phyloP scores from a whole-genome alignment of 23 red algal genomes.

The Pyropia haitanensis region DNA sequence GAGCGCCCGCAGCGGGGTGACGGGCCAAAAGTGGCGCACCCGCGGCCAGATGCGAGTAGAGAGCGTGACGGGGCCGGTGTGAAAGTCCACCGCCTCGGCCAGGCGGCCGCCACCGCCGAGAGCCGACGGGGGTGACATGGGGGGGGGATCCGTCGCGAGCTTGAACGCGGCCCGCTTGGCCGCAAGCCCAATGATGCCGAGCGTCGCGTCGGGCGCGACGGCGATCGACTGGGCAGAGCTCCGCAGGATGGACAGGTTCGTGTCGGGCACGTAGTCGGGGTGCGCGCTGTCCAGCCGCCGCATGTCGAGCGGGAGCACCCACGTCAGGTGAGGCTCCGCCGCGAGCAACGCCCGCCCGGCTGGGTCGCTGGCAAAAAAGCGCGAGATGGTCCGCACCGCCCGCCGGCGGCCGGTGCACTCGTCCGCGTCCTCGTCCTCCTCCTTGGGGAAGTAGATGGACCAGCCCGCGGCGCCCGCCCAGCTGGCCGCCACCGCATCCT shows the following conservation, averaged over 20 bases:
- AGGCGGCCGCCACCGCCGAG: background rate
- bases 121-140: background rate
- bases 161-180: constrained; percentile 34
- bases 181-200: constrained; percentile 48
- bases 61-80: constrained; percentile 2
- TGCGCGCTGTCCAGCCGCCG: constrained; percentile 8
- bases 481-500: too few relatives aligned
- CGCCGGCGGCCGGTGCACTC: constrained; percentile 21
- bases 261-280: constrained; percentile 7
- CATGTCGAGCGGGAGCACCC: constrained; percentile 35
- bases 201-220: constrained; percentile 31
- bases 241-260: constrained; percentile 10
- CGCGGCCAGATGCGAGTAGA: constrained; percentile 44
- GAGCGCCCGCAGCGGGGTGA: constrained; percentile 49
- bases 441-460: constrained; percentile 49
- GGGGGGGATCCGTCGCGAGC: constrained; percentile 4
- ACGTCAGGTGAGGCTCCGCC: constrained; percentile 13
- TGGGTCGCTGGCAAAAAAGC: constrained; percentile 35
- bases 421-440: constrained; percentile 18
- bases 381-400: constrained; percentile 21
- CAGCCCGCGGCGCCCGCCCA: constrained; percentile 49
- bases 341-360: constrained; percentile 18
- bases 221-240: constrained; percentile 16
- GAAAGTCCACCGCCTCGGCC: background rate
- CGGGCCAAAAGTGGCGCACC: constrained; percentile 40